Evolutionary conservation across 208 protist species (phyloP), one percentile per base, ranked within the genome.

Genomic region (Acanthamoeba healyi): DNA sequence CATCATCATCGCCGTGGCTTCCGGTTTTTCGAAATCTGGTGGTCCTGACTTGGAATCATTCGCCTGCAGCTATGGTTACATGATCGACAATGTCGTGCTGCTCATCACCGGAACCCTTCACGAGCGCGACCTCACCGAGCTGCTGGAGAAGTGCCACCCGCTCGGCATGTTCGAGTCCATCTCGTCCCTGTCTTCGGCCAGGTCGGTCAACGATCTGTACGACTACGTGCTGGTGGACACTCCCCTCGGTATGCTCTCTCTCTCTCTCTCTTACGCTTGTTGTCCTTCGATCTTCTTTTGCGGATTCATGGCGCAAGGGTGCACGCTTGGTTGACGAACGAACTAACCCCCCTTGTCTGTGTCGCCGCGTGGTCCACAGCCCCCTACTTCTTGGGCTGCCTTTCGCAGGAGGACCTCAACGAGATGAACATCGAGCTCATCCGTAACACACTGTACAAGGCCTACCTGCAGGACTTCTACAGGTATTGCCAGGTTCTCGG

Each of bases 401-500:
- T 98, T 19, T 88, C 49, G 26, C 92, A 96, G 54, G 95, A 98
- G 38, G 98, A 98, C 89, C 93, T 99, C 10, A 96, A 97, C 88
- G 98, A 98, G 86, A 96, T 99, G 65, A 98, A 99, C 86, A 98
- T 99, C 77, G 99, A 99, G 95, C 99, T 99, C 96, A 99, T 99
- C 94, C 98, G 99, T 56, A 99, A 98, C 94, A 98, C 99, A 1
- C 97, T 99, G 40, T 98, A 99, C 96, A 99, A 99, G 97, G 98
- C 98, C 51, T 99, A 99, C 97, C 98, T 99, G 67, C 98, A 99
- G 95, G 98, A 99, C 95, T 99, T 99, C 96, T 99, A 99, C 95
- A 95, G 98, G 42, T 99, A 99, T 89, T 98, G 97, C 96, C 95
- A 98, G 36, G 42, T 82, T 6, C 63, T 98, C 14, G 97, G 97